Evolutionary conservation across 1,284 basidiomycete genomes (phyloP), one percentile per base, ranked within the genome.

Genomic region (Neotropicomus parvogracilis): DNA sequence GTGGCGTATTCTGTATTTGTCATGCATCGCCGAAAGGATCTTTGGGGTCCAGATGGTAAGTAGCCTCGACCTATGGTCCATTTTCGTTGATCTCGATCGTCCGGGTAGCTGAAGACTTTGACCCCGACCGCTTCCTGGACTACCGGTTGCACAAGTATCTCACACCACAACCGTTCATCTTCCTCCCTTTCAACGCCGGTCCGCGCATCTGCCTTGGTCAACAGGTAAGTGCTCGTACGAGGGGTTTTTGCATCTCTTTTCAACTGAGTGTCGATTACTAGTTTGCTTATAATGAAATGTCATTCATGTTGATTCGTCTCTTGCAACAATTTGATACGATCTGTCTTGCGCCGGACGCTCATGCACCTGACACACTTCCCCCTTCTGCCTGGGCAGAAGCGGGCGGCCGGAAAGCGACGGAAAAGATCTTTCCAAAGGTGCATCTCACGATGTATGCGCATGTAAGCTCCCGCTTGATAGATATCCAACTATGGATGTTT

Each of bases 161-260:
- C 33, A 60, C 50, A 24, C 54, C 58, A 27, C 59, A 63, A 14
- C 66, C 63, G 1, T 69, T 60, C 61, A 73, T 75, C 34, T 77
- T 77, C 59, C 63, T 76, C 4, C 75, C 75, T 2, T 77, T 77
- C 64, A 75, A 74, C 50, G 75, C 72, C 0, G 75, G 75, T 5
- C 75, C 75, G 9, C 69, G 75, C 4, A 74, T 75, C 47, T 64
- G 74, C 48, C 64, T 75, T 29, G 74, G 74, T 2, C 74, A 75
- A 54, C 73, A 75, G 61, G 73, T 66, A 26, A 46, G 37, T 20
- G 17, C 6, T 16, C 14, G 4, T 16, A 2, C 3, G 33, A 10
- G 1, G 10, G 4, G 8, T 32, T 29, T 52, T 34, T 54, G n/a
- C n/a, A n/a, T n/a, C n/a, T 40, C 6, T 7, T 48, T 39, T 34